phyloP scores from a whole-genome alignment of 306 rosid species.

The Cucurbita moschata region DNA sequence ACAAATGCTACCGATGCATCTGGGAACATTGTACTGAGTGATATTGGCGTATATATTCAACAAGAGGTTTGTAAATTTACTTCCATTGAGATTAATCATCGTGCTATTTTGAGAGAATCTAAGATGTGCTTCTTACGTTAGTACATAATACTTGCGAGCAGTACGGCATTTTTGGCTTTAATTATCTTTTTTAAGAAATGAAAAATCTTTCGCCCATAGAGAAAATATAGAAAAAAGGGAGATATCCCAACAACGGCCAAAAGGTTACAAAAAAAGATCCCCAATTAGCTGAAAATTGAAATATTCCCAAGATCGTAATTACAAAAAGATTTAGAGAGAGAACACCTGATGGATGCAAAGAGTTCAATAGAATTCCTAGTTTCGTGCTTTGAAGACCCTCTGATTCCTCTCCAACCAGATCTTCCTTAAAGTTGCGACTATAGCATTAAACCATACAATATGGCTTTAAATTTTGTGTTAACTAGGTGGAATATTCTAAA shows the following conservation, averaged over 20 bases:
- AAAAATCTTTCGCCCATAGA: too few relatives aligned
- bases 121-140: neutral
- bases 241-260: too few relatives aligned
- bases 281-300: too few relatives aligned
- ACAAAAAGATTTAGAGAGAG: too few relatives aligned
- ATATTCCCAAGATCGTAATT: too few relatives aligned
- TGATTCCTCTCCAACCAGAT: neutral
- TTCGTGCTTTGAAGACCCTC: neutral
- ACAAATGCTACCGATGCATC: conserved; percentile 93
- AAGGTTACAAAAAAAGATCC: too few relatives aligned
- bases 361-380: neutral
- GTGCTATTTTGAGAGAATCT: neutral
- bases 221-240: too few relatives aligned
- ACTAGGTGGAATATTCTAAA: neutral
- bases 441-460: neutral
- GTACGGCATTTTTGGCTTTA: neutral
- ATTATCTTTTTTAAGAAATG: neutral
- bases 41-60: conserved; percentile 82
- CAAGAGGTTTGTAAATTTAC: conserved; percentile 65
- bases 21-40: conserved; percentile 71
- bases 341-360: neutral
- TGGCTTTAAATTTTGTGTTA: neutral
- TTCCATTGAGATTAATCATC: neutral
- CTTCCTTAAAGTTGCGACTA: neutral
- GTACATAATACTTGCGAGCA: neutral